Evolutionary conservation across 768 basidiomycete species (phyloP).

Genomic region (Lyophyllum shimeji): DNA sequence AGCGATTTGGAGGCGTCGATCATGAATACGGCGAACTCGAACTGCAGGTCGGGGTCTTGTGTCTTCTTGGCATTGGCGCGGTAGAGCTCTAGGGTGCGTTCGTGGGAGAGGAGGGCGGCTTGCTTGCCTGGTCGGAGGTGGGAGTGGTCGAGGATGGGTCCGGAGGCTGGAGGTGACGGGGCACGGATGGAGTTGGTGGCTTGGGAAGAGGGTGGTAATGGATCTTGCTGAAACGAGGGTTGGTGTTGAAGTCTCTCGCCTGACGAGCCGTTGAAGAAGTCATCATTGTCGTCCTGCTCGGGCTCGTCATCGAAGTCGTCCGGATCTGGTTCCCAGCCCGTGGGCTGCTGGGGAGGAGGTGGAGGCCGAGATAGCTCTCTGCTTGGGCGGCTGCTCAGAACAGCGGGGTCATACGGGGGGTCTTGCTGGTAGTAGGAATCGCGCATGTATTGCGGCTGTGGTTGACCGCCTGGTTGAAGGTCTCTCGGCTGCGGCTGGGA

Average conservation of each 20-base stretch:
- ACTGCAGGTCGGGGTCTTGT: conserved; percentile 95
- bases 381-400: neutral
- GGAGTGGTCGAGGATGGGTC: conserved; percentile 83
- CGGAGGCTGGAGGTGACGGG: conserved; percentile 64
- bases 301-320: conserved; percentile 18
- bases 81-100: conserved; percentile 95
- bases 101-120: conserved; percentile 91
- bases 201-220: conserved; percentile 36
- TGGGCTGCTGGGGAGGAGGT: neutral
- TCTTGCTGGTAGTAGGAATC: conserved; percentile 7
- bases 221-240: conserved; percentile 12
- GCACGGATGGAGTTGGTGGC: conserved; percentile 60
- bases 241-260: conserved; percentile 8
- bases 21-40: conserved; percentile 99
- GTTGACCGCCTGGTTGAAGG: neutral
- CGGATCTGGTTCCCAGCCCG: conserved; percentile 13
- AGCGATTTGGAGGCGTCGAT: conserved; percentile 94
- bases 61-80: conserved; percentile 98
- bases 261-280: conserved; percentile 22
- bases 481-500: neutral
- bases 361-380: conserved; percentile 8
- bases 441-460: conserved; percentile 3
- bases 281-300: conserved; percentile 21
- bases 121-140: conserved; percentile 92
- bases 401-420: conserved; percentile 12